phyloP scores from a whole-genome alignment of 768 basidiomycete species.

The Kwoniella newhampshirensis region DNA sequence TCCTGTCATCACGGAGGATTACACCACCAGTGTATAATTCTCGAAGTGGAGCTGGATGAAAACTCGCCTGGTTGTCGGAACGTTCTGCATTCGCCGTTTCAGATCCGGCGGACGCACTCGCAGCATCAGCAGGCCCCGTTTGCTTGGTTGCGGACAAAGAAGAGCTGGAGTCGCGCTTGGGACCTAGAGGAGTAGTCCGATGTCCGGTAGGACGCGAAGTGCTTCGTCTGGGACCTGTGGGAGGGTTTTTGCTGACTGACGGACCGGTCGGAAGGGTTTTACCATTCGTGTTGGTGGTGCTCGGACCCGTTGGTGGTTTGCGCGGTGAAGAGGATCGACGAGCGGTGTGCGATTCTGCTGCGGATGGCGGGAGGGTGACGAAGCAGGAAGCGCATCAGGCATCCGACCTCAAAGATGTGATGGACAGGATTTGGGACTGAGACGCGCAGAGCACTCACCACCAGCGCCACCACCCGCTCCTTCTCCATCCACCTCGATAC shows the following conservation, averaged over 20 bases:
- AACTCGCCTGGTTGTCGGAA: constrained; percentile 17
- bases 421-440: no score
- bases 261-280: not conserved
- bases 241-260: constrained; percentile 5
- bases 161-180: not conserved
- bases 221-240: constrained; percentile 13
- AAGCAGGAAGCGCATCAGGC: not conserved
- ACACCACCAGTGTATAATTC: no score
- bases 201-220: constrained; percentile 2
- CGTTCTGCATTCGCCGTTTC: not conserved
- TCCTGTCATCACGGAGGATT: no score
- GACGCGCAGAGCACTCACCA: no score
- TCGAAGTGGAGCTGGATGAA: no score
- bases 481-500: constrained; percentile 5
- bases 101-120: not conserved
- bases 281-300: not conserved
- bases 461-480: not conserved
- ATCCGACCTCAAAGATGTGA: not conserved
- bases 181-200: not conserved
- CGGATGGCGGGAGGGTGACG: no score
- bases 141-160: not conserved
- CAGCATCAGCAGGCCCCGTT: not conserved
- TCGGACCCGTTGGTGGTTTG: not conserved
- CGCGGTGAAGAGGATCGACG: not conserved
- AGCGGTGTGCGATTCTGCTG: not conserved